These are phyloP conservation scores for Paecilomyces niveus DNA, from an alignment of 2,329 filamentous ascomycete genomes.

Conservation along the genomic window DNA sequence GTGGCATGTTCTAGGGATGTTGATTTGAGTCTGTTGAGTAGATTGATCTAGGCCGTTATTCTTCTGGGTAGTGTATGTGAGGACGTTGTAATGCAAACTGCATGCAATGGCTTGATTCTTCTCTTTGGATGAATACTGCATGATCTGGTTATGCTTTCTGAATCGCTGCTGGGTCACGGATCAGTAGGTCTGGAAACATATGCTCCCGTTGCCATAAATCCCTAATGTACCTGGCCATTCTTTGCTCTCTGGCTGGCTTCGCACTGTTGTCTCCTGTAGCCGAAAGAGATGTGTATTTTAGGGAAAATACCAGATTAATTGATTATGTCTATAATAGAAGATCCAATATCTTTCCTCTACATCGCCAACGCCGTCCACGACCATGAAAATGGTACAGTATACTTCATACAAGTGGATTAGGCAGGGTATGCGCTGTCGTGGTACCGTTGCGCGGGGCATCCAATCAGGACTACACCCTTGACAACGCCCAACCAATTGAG, in stretches of 20 bases:
- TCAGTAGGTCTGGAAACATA: no score
- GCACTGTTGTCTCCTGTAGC: no score
- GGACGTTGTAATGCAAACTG: background rate
- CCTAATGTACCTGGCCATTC: no score
- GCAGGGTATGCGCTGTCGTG: background rate
- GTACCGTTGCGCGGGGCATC: background rate
- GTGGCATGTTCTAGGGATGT: no score
- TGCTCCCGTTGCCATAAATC: no score
- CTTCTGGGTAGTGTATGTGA: background rate
- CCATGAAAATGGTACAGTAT: background rate
- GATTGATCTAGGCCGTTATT: no score
- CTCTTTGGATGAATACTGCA: background rate
- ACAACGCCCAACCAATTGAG: background rate
- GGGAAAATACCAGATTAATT: background rate
- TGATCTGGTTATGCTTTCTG: background rate
- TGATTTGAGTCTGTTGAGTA: no score
- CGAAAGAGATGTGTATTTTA: background rate
- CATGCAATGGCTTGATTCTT: background rate
- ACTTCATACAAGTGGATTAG: background rate
- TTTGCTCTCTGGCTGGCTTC: no score
- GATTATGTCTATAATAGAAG: background rate
- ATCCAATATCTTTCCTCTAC: background rate
- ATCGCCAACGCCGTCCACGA: background rate
- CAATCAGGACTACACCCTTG: background rate
- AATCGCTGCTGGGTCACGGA: background rate